Conservation (phyloP, 2,329 filamentous ascomycete genomes). For the Rhynchosporium agropyri region DNA sequence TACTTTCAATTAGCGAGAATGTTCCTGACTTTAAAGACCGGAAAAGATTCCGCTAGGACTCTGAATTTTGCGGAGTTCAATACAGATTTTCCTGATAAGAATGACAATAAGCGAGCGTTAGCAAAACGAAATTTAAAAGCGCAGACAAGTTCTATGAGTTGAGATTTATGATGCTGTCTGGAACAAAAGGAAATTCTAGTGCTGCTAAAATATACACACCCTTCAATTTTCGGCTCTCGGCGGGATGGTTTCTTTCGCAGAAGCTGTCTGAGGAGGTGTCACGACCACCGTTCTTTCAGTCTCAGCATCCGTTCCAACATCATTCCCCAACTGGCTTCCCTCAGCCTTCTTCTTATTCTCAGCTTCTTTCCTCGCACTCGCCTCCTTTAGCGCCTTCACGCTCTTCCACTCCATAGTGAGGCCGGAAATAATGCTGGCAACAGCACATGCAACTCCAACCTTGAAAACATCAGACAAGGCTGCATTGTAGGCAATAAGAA, state of each 20-base stretch:
- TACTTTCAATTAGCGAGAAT: background rate
- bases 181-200: background rate
- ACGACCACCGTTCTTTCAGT: background rate
- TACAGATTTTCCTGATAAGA: background rate
- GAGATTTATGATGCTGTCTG: background rate
- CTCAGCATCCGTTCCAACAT: background rate
- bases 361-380: constrained; percentile 2
- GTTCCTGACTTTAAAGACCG: background rate
- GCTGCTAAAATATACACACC: no score
- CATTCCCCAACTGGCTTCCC: background rate
- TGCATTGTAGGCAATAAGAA: constrained; percentile 58
- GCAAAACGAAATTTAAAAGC: no score
- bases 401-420: constrained; percentile 59
- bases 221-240: background rate
- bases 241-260: background rate
- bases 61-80: background rate
- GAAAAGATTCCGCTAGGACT: background rate
- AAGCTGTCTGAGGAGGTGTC: background rate
- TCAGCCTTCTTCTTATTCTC: constrained; percentile 4
- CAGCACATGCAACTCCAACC: constrained; percentile 53
- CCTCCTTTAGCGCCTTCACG: constrained; percentile 51
- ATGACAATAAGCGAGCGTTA: no score
- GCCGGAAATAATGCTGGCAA: constrained; percentile 50
- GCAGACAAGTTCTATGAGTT: background rate
- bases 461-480: constrained; percentile 57